Evolutionary conservation across 2,329 filamentous ascomycete genomes (phyloP).

Genomic region (Xylaria sp.): DNA sequence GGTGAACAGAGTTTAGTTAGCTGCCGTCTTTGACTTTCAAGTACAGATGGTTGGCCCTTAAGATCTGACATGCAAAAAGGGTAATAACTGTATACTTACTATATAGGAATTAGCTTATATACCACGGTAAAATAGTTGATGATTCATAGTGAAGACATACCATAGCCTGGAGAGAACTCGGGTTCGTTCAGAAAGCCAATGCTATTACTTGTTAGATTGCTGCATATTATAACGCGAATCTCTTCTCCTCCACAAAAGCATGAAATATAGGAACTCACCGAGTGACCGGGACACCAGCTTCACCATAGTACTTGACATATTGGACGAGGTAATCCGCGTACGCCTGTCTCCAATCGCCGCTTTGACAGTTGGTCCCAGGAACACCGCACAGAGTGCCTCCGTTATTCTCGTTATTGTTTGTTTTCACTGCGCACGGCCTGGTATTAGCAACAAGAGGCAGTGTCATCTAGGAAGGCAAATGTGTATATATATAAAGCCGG

Average conservation of each 20-base stretch:
- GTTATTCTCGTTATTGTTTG: conserved; percentile 50
- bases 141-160: conserved; percentile 7
- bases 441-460: neutral
- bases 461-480: neutral
- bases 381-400: conserved; percentile 53
- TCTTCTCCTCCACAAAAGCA: neutral
- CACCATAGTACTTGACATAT: conserved; percentile 52
- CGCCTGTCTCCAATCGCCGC: conserved; percentile 54
- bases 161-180: conserved; percentile 43
- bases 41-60: neutral
- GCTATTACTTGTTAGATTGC: conserved; percentile 28
- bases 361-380: conserved; percentile 41
- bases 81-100: conserved; percentile 19
- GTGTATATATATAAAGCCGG: neutral
- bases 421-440: conserved; percentile 49
- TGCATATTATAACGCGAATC: neutral
- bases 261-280: conserved; percentile 27
- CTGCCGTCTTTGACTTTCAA: neutral
- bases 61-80: neutral
- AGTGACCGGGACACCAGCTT: conserved; percentile 48
- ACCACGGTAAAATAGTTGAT: neutral
- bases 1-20: neutral
- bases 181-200: conserved; percentile 45
- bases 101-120: conserved; percentile 6
- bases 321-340: conserved; percentile 57